Evolutionary conservation across 805 yeast genomes (phyloP).

Genomic region (Sugiyamaella smithiae): DNA sequence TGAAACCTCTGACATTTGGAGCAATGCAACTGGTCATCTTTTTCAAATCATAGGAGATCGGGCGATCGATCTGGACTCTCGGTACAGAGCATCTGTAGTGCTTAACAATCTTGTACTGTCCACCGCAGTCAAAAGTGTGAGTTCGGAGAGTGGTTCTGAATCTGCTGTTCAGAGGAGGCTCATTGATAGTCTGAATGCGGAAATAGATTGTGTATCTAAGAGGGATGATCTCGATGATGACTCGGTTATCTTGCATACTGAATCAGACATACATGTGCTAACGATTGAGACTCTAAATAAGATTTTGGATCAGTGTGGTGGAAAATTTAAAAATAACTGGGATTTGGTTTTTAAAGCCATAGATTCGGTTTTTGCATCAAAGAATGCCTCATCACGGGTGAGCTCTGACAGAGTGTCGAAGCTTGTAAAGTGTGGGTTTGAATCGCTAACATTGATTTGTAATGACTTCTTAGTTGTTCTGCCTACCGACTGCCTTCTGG

Average conservation of each 20-base stretch:
- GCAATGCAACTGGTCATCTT: slow-evolving; percentile 44
- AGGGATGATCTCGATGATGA: slow-evolving; percentile 19
- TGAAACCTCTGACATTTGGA: slow-evolving; percentile 42
- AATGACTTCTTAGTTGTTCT: slow-evolving; percentile 78
- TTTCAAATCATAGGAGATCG: slow-evolving; percentile 47
- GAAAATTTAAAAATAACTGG: slow-evolving; percentile 65
- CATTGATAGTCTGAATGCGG: slow-evolving; percentile 46
- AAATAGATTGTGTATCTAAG: slow-evolving; percentile 30
- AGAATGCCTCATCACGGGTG: slow-evolving; percentile 34
- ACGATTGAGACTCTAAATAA: slow-evolving; percentile 62
- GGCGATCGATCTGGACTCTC: slow-evolving; percentile 40
- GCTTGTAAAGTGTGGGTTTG: slow-evolving; percentile 68
- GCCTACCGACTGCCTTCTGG: slow-evolving; percentile 61
- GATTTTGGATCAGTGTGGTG: slow-evolving; percentile 77
- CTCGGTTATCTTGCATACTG: slow-evolving; percentile 28
- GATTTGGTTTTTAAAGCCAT: slow-evolving; percentile 59
- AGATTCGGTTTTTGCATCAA: slow-evolving; percentile 30
- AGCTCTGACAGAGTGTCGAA: slow-evolving; percentile 40
- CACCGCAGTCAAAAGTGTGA: slow-evolving; percentile 31
- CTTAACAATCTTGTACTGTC: slow-evolving; percentile 48
- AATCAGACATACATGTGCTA: slow-evolving; percentile 63
- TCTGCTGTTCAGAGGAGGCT: slow-evolving; percentile 36
- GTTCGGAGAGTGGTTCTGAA: neutral
- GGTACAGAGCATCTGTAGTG: slow-evolving; percentile 49
- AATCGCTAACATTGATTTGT: slow-evolving; percentile 74